Evolutionary conservation across 176 grass and related monocot species (phyloP).

Genomic region (Oryza glumipatula): DNA sequence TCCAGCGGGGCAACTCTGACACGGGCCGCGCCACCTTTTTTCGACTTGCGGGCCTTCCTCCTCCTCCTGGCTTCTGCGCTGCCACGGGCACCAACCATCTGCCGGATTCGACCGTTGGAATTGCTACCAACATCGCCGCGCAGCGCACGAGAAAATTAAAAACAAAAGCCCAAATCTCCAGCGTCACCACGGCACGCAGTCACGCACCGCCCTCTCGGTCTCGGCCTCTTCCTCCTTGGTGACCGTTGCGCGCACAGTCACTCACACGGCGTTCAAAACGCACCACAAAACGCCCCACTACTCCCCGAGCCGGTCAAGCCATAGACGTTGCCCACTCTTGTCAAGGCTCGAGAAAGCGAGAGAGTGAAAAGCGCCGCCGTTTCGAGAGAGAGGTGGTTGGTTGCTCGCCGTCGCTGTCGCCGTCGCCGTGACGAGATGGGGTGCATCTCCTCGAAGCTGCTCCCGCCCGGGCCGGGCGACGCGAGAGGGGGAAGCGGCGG

Average conservation of each 20-base stretch:
- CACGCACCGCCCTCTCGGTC: too few relatives aligned
- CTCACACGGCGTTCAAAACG: constrained; percentile 46
- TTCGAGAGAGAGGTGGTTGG: neutral
- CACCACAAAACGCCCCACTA: constrained; percentile 15
- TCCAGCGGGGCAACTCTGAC: constrained; percentile 33
- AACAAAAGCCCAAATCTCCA: constrained; percentile 34
- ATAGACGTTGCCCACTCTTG: neutral
- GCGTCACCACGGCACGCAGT: neutral
- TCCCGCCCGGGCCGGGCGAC: constrained; percentile 58
- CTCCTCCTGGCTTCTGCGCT: neutral
- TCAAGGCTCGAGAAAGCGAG: constrained; percentile 14
- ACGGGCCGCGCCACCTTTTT: constrained; percentile 32
- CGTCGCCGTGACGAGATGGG: constrained; percentile 51
- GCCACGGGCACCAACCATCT: constrained; percentile 1
- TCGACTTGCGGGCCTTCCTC: constrained; percentile 1
- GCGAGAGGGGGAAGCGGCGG: constrained; percentile 30
- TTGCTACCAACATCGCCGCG: neutral
- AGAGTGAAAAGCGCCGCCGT: neutral
- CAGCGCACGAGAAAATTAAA: constrained; percentile 37
- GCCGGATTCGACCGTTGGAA: constrained; percentile 57
- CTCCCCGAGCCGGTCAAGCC: constrained; percentile 22
- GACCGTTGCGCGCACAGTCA: constrained; percentile 54
- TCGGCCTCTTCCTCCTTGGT: neutral
- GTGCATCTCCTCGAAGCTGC: constrained; percentile 93
- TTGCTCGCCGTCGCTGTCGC: neutral